Base-by-base conservation (phyloP, 1,139 yeast species). In the Zhuliangozyma blackwelliae region DNA sequence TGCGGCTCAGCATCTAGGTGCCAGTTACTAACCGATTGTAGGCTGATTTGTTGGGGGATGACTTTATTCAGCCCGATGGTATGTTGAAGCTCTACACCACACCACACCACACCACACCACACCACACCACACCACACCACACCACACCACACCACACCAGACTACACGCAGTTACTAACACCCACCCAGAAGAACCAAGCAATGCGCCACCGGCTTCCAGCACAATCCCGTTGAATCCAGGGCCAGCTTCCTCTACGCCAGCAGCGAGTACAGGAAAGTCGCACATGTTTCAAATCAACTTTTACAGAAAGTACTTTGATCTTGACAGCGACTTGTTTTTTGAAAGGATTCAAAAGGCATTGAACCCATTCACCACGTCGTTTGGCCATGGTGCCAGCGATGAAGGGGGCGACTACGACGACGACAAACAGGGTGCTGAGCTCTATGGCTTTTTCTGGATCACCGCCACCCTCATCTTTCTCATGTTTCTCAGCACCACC, bases 401-500 rank as follows among this genome's bases (percentile, higher is more conserved):
- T 20, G 42, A 45, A 12, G 50, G 43, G 13, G 45, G 40, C 4
- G 51, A 51, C 9, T n/a, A n/a, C n/a, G 64, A 60, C 10, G 61
- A 59, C n/a, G 65, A 65, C 31, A 61, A 61, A 19, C 65, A 63
- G 10, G 57, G 61, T 5, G 70, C 80, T 2, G 96, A 87, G 52
- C 61, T 87, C 36, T 87, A 86, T 52, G 95, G 95, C 1, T 84
- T 89, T 22, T 66, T 86, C 31, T 87, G 96, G 96, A 79, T 87
- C 32, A 82, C 89, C 10, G 87, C 88, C 0, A 82, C 95, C 0
- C 75, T 85, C 37, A 78, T 85, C 1, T 79, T 84, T 45, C 65
- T 80, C 30, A 68, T 86, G 57, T 87, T 86, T 61, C 82, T 86
- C 41, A 73, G 89, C 37, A 75, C 86, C 28, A 83, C 95, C 0